Base-by-base conservation (phyloP, 2,329 filamentous ascomycete genomes). In the Dothistroma pini region DNA sequence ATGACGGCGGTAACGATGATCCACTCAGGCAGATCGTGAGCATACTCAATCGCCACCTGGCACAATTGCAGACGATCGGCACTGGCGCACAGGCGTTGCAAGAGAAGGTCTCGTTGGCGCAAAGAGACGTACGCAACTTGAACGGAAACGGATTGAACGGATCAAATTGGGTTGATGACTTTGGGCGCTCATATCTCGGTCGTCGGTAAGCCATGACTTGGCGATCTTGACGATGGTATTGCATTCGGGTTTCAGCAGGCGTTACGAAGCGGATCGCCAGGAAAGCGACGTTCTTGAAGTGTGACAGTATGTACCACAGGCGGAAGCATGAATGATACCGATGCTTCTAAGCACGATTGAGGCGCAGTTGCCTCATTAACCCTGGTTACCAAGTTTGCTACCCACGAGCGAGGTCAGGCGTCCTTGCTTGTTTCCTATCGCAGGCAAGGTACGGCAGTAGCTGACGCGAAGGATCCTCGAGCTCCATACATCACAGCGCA, bases 1-100 rank as follows among this genome's bases (percentile, higher is more conserved):
- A 95, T 75, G 64, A 68, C 4, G 62, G 67, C n/a, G 56, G 56
- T 38, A 61, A 59, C 22, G 66, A 66, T 16, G 67, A 71, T 58
- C 74, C 97, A 89, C 83, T 97, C 72, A 93, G 91, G 68, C 92
- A 97, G 77, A 96, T 99, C 71, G 93, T 97, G 57, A 89, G 91
- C 65, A 92, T 97, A 54, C 87, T 99, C 68, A 99, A 99, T 75
- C 87, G 89, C 25, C 95, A 99, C 75, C 86, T 99, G 41, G 87
- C 88, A 38, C 93, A 97, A 76, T 83, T 99, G 63, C 93, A 97
- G 77, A 90, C 89, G 79, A 97, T 99, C 75, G 93, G 97, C 73
- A 86, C 87, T 66, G 93, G 93, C 66, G 90, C 93, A 38, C 84
- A 87, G 16, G 84, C 88, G 34, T 81, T 97, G 57, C 90, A 96